These are phyloP conservation scores for Raddia guianensis DNA, from an alignment of 176 grass and related monocot species.

Conservation along the genomic window DNA sequence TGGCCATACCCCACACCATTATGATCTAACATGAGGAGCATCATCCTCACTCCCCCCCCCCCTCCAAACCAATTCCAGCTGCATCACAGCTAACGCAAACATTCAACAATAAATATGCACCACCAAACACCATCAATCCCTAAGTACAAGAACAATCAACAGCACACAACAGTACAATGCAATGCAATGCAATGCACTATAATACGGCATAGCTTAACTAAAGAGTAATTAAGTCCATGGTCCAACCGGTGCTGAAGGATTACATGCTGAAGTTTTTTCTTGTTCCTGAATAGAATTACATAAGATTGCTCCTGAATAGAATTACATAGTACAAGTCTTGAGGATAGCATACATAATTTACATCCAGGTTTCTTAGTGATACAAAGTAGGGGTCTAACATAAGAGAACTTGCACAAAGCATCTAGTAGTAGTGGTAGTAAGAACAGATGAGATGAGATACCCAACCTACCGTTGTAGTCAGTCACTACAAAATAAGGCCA, in stretches of 20 bases:
- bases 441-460: conserved; percentile 36
- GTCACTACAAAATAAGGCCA: conserved; percentile 86
- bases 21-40: not conserved
- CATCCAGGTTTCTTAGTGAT: conserved; percentile 63
- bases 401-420: conserved; percentile 52
- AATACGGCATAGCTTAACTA: conserved; percentile 7
- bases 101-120: conserved; percentile 4
- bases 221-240: conserved; percentile 43
- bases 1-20: conserved; percentile 34
- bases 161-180: not conserved
- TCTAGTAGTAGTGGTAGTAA: conserved; percentile 57
- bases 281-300: conserved; percentile 16
- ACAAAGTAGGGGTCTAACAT: conserved; percentile 60
- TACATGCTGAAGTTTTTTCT: conserved; percentile 41
- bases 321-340: not conserved
- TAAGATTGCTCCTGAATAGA: not conserved
- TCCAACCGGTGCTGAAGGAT: conserved; percentile 48
- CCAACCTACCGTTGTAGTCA: conserved; percentile 77
- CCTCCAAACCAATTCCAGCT: conserved; percentile 3
- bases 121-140: conserved; percentile 25
- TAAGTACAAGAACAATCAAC: conserved; percentile 23
- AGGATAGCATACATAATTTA: conserved; percentile 68
- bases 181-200: not conserved
- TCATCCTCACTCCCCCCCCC: not conserved
- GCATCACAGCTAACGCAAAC: conserved; percentile 11